These are phyloP conservation scores for Arachis monticola DNA, from an alignment of 331 rosid species.

Conservation along the genomic window DNA sequence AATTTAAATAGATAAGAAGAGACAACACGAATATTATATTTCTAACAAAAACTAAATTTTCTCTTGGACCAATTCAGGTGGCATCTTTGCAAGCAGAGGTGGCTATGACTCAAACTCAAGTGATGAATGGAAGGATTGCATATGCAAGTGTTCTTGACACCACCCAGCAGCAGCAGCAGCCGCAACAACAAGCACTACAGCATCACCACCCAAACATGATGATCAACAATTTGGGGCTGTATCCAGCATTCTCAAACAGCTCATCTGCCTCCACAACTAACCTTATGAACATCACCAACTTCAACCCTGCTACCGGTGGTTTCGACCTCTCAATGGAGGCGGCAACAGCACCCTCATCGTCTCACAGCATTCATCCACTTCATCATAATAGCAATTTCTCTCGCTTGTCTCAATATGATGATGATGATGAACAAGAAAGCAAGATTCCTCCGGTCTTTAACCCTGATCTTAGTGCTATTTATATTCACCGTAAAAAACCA, in stretches of 20 bases:
- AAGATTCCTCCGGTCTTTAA: slow-evolving; percentile 41
- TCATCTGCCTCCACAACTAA: slow-evolving; percentile 56
- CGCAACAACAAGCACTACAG: slow-evolving; percentile 30
- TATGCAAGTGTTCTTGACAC: slow-evolving; percentile 55
- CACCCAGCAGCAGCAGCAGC: slow-evolving; percentile 46
- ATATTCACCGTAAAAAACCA: neutral
- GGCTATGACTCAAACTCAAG: slow-evolving; percentile 57
- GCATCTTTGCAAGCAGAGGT: slow-evolving; percentile 65
- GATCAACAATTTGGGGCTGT: slow-evolving; percentile 30
- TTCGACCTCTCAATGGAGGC: slow-evolving; percentile 48
- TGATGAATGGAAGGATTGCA: slow-evolving; percentile 59
- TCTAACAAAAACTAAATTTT: neutral
- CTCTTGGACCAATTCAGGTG: slow-evolving; percentile 47
- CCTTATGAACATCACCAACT: slow-evolving; percentile 43
- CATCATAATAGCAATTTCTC: slow-evolving; percentile 35
- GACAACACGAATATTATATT: too few species aligned
- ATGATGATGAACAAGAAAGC: slow-evolving; percentile 62
- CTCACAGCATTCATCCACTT: slow-evolving; percentile 57
- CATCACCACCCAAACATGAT: slow-evolving; percentile 38
- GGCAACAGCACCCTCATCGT: slow-evolving; percentile 48
- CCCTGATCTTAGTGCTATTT: slow-evolving; percentile 17
- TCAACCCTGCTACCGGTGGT: slow-evolving; percentile 32
- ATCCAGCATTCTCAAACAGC: slow-evolving; percentile 64
- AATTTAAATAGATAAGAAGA: too few species aligned
- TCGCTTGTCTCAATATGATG: slow-evolving; percentile 45